Evolutionary conservation across 2,329 filamentous ascomycete species (phyloP), one percentile per base, ranked within the genome.

Genomic region (Alternaria metachromatica): DNA sequence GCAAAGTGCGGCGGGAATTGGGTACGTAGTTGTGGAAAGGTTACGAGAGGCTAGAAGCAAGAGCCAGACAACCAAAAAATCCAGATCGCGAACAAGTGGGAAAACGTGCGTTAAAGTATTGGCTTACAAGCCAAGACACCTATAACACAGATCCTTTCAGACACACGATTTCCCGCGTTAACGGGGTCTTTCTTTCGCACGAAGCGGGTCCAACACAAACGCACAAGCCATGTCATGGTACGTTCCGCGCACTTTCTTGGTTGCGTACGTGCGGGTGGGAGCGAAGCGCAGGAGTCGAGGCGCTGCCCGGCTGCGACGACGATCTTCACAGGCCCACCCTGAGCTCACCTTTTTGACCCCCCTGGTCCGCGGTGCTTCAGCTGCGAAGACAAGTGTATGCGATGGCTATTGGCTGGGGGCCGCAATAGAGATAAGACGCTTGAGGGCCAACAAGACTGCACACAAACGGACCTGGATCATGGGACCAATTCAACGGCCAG

Each of bases 101-200:
- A 71, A 70, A 76, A 75, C 67, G 75, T 75, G 75, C 69, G 59
- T 66, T 69, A 71, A 76, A 72, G 74, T 76, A 77, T 76, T 75
- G 75, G 74, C 62, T 66, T 67, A 64, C 57, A 33, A 57, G 72
- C 71, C 70, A 74, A 74, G 72, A 66, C 59, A 46, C 30, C 25
- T 21, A 48, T 23, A 44, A 46, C 46, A 28, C 45, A 41, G 53
- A 55, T 55, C 53, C 53, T 55, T 44, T 55, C 21, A 58, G 37
- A 28, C 21, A 30, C 55, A 50, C 45, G 45, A 49, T 46, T 48
- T 48, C 45, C 55, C 45, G 45, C 28, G 55, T 58, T 21, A 43
- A 41, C 23, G 53, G 33, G 23, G 49, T 53, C 49, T 53, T 41
- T 53, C 49, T 41, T 37, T 53, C 49, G 49, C 49, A 53, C 49